Conservation (phyloP, 2,329 filamentous ascomycete species). For the Rhinocladiella similis region DNA sequence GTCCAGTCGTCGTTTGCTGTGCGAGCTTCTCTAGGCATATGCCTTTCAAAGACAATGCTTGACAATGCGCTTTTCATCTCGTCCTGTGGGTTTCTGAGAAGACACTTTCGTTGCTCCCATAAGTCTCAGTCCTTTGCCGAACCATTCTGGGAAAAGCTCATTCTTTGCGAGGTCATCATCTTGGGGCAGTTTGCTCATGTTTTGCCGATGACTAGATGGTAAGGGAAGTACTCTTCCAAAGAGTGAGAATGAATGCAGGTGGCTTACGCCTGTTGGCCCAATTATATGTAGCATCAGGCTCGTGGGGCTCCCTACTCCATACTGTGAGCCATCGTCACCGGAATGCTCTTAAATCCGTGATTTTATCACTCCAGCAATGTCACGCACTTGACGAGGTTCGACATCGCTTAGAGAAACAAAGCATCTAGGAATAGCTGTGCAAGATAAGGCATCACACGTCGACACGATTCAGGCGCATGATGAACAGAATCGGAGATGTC, state of each 20-base stretch:
- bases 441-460: not conserved
- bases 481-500: not conserved
- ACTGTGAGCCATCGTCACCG: not conserved
- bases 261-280: not conserved
- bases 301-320: too few species aligned
- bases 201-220: not conserved
- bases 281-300: not conserved
- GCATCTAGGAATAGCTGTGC: too few species aligned
- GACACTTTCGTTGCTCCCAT: too few species aligned
- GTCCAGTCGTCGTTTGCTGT: slow-evolving; percentile 15
- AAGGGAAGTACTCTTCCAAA: not conserved
- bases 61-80: not conserved
- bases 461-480: not conserved
- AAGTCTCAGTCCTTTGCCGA: too few species aligned
- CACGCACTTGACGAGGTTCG: too few species aligned
- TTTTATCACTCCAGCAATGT: not conserved
- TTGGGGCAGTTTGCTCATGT: not conserved
- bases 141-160: too few species aligned
- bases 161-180: too few species aligned
- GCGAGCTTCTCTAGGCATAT: slow-evolving; percentile 7
- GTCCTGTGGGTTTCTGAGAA: not conserved
- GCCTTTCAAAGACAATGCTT: slow-evolving; percentile 11
- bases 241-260: not conserved
- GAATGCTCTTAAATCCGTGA: not conserved
- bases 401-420: too few species aligned